Evolutionary conservation across 2,329 filamentous ascomycete species (phyloP), one percentile per base, ranked within the genome.

Genomic region (Pestalotiopsis sp.): DNA sequence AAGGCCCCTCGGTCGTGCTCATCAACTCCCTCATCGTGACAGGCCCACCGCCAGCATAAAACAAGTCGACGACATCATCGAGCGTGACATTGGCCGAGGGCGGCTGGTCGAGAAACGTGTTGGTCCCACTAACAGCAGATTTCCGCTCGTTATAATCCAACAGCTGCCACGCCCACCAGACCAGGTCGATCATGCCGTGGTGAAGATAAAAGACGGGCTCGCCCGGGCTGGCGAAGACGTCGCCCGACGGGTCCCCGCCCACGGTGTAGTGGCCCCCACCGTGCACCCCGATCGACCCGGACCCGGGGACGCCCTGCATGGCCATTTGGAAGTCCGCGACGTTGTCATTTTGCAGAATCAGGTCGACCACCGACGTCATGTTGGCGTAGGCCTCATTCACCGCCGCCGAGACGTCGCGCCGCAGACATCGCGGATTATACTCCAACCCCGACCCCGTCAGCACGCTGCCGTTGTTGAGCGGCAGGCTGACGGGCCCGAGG

Each of bases 391-490:
- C 69, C 31, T 38, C 65, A 36, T 79, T 78, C 45, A 76, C 74
- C 3, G 64, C 69, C 3, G 68, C 64, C 20, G 68, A 66, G 41
- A 69, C 38, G 58, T 69, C 68, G 59, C 78, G 74, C 70, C 74
- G 76, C 57, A 81, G 69, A 69, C 79, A 78, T 60, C 79, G 78
- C 20, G 80, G 80, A 69, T 80, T 80, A 66, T 79, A 79, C 31
- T 68, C 70, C 17, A 79, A 70, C 2, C 68, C 70, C n/a, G 69
- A 59, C 20, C 72, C 71, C 7, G 67, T 49, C 2, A 70, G 13
- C 14, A 70, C 58, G 9, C 39, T 67, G 20, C 68, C 68, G 49
- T 71, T 68, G 7, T 74, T 74, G 5, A 72, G 65, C 7, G 71
- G 70, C 31, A 75, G 71, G 58, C 66, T 68, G 12, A 75, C 72